Base-by-base conservation (phyloP, 352 stramenopile species). In the Phytophthora chlamydospora region DNA sequence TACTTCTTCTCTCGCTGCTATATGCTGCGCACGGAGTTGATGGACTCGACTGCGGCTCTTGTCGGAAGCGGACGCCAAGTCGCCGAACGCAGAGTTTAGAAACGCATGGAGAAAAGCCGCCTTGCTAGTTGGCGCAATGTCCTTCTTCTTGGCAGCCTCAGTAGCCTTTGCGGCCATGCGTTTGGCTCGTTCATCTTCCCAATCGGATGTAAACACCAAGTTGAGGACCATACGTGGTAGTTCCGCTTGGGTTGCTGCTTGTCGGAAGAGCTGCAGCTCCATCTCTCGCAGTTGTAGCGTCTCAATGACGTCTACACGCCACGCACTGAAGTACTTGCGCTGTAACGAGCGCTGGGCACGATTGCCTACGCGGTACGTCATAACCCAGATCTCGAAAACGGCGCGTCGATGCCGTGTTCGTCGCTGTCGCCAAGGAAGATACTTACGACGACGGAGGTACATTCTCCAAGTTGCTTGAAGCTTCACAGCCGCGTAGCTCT, bases 391-490 rank as follows among this genome's bases (percentile, higher is more conserved):
- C 31, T 84, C 59, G 21, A 89, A 83, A 16, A 83, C 59, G 1
- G 68, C 59, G 16, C 68, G 68, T 10, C 68, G 69, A 0, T 66
- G 36, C 4, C 52, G 50, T 13, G 42, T 73, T 13, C 74, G 75
- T 12, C 78, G 58, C 2, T 43, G 58, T 10, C 62, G 59, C 84
- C 84, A 93, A n/a, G 58, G 57, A 9, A 68, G 38, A 65, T 80
- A 93, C 2, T 65, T 61, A 0, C 71, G 69, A 0, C 75, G 75
- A 3, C 50, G 60, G 0, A 51, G 32, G 17, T 70, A 54, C 82
- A 91, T 91, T 11, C 78, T 69, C 80, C 78, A 91, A 1, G 52
- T 74, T 7, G 80, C 59, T 46, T 93, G 84, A 4, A 93, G 67
- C 35, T 66, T 74, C 4, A 39, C 31, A 7, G 76, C 77, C 1